Evolutionary conservation across 371 early-diverging fungal genomes (phyloP), one percentile per base, ranked within the genome.

Genomic region (Apophysomyces ossiformis): DNA sequence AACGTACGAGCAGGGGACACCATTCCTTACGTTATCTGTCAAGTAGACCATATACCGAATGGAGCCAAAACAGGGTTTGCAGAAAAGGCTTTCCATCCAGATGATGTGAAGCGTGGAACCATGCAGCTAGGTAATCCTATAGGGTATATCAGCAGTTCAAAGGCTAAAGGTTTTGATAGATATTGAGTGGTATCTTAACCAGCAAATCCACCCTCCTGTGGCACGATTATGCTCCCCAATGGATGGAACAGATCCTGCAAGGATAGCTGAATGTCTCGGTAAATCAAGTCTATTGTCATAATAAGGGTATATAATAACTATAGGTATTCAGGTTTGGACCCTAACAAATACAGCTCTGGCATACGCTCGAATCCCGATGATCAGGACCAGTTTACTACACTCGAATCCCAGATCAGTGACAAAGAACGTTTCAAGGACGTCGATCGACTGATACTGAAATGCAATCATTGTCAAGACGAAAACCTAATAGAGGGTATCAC

Each of bases 191-290:
- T 99, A 99, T 72, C 79, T 99, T 41, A 84, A 88, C 63, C 94
- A 94, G 63, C 99, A 99, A 77, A 89, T 99, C 0, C 90, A 97
- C 60, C 99, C 99, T 7, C 97, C 99, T 4, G 75, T 99, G n/a
- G 84, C 89, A 0, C 91, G 99, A 72, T 78, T 99, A 41, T 92
- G 95, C 37, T 92, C 88, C 39, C 94, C 93, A 7, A 93, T 99
- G 18, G 93, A 95, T 15, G 96, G 92, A 57, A 97, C 95, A 0
- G 92, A 95, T 67, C 79, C 86, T 36, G 83, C 85, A 5, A 83
- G 88, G 1, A 66, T 99, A 5, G 97, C 99, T 3, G 89, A 92
- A 46, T 93, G 91, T 66, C 85, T 99, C 12, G 98, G 97, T 64
- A 66, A 60, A 21, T 43, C 43, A 18, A 62, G n/a, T 26, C 39